Evolutionary conservation across 371 early-diverging fungal species (phyloP).

Genomic region (Catenaria anguillulae): DNA sequence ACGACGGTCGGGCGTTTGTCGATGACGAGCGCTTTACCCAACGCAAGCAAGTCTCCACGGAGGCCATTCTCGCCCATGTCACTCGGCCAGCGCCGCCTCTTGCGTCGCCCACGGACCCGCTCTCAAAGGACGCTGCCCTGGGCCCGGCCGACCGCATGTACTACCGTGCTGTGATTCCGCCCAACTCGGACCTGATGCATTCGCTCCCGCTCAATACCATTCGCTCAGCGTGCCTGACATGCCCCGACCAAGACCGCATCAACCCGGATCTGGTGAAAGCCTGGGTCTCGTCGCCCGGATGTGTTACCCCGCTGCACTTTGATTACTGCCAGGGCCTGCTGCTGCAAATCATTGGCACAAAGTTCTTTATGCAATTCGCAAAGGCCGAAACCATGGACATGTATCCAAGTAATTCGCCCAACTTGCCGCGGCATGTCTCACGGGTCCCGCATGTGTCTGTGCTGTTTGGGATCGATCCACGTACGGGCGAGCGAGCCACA

Average conservation of each 20-base stretch:
- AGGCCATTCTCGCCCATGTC: conserved; percentile 11
- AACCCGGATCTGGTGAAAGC: not conserved
- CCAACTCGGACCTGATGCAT: conserved; percentile 11
- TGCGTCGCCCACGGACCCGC: not conserved
- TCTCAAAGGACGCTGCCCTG: not conserved
- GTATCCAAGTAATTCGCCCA: conserved; percentile 17
- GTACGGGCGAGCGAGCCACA: conserved; percentile 4
- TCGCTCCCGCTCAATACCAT: conserved; percentile 12
- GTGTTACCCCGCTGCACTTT: conserved; percentile 14
- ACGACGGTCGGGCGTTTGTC: conserved; percentile 17
- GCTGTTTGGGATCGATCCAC: conserved; percentile 11
- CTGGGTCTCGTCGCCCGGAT: not conserved
- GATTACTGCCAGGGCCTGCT: conserved; percentile 22
- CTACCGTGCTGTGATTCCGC: conserved; percentile 16
- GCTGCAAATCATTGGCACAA: conserved; percentile 18
- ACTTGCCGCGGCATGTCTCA: conserved; percentile 17
- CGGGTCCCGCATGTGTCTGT: conserved; percentile 17
- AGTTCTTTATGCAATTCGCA: conserved; percentile 19
- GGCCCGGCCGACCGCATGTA: conserved; percentile 11
- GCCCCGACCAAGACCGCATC: not conserved
- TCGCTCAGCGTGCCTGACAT: not conserved
- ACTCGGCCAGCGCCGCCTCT: not conserved
- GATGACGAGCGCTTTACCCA: conserved; percentile 18
- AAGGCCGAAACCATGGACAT: conserved; percentile 15
- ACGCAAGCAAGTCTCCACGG: conserved; percentile 14